phyloP scores from a whole-genome alignment of 495 filamentous ascomycete genomes.

The Apiosordaria backusii region DNA sequence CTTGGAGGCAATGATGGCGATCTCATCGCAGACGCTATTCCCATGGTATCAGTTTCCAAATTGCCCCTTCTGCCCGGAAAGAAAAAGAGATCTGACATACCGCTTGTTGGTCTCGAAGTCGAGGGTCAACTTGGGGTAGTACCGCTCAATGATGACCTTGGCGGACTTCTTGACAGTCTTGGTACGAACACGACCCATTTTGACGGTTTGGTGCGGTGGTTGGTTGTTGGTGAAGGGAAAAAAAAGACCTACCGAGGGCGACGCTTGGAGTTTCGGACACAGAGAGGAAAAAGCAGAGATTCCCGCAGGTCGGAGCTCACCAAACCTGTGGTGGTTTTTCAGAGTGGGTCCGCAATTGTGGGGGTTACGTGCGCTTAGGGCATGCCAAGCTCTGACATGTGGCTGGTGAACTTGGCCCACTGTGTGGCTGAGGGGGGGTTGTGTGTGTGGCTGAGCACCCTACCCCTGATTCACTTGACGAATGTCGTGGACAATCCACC shows the following conservation, averaged over 20 bases:
- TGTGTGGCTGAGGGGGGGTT: no score
- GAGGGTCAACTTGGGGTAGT: conserved; percentile 97
- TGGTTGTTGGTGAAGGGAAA: conserved; percentile 13
- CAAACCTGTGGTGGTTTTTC: neutral
- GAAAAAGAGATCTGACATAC: neutral
- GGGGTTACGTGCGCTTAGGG: conserved; percentile 2
- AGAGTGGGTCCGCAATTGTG: conserved; percentile 1
- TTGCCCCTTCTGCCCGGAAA: neutral
- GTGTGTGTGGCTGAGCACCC: no score
- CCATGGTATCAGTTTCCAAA: neutral
- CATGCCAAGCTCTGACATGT: neutral
- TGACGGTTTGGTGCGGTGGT: conserved; percentile 55
- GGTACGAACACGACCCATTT: conserved; percentile 95
- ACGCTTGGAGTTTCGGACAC: conserved; percentile 5
- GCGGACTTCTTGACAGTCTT: conserved; percentile 99
- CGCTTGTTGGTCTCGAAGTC: conserved; percentile 99
- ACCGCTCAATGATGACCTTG: conserved; percentile 99
- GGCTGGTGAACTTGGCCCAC: no score
- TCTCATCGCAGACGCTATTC: conserved; percentile 88
- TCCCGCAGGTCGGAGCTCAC: neutral
- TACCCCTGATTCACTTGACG: neutral
- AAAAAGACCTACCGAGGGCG: conserved; percentile 3
- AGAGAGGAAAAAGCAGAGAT: neutral
- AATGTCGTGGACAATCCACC: no score
- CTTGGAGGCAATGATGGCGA: conserved; percentile 98